These are phyloP conservation scores for Chenopodium suecicum DNA, from an alignment of 148 eudicot genomes.

Conservation along the genomic window DNA sequence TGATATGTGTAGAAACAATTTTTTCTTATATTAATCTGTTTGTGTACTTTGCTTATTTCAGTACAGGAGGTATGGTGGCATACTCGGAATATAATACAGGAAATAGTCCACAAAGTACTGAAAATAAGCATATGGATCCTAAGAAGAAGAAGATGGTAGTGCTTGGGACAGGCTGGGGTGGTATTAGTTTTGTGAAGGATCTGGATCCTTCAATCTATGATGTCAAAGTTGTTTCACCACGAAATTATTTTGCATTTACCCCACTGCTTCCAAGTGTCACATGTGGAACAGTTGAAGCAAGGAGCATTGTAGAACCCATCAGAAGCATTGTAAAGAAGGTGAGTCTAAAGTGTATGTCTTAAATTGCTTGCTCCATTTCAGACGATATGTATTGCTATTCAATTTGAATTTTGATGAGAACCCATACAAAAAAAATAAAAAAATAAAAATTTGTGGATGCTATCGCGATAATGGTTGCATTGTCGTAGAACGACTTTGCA, in stretches of 20 bases:
- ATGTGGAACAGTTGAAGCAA: constrained; percentile 82
- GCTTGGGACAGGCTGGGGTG: constrained; percentile 94
- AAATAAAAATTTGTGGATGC: no score
- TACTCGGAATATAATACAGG: constrained; percentile 56
- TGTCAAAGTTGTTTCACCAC: constrained; percentile 82
- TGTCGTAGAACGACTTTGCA: no score
- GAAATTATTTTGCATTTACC: constrained; percentile 89
- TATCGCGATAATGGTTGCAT: no score
- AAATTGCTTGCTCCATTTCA: background rate
- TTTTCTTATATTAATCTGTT: background rate
- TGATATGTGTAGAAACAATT: constrained; percentile 5
- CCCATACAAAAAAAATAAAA: no score
- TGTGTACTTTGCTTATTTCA: constrained; percentile 29
- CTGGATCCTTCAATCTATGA: constrained; percentile 69
- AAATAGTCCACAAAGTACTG: constrained; percentile 19
- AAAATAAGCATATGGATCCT: constrained; percentile 28
- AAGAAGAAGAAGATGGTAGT: constrained; percentile 71
- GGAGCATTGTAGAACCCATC: constrained; percentile 85
- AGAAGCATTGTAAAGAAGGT: constrained; percentile 84
- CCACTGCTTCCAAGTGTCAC: constrained; percentile 93
- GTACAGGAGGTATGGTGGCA: constrained; percentile 69
- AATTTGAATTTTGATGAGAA: background rate
- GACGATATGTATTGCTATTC: background rate
- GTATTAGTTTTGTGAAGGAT: constrained; percentile 68
- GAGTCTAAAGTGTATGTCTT: background rate